Percentiles rank a stretch among this genome's conserved stretches.
These are phyloP conservation scores for Penicillium sp. DNA, from an alignment of 2,329 filamentous ascomycete species.

Conservation along the genomic window DNA sequence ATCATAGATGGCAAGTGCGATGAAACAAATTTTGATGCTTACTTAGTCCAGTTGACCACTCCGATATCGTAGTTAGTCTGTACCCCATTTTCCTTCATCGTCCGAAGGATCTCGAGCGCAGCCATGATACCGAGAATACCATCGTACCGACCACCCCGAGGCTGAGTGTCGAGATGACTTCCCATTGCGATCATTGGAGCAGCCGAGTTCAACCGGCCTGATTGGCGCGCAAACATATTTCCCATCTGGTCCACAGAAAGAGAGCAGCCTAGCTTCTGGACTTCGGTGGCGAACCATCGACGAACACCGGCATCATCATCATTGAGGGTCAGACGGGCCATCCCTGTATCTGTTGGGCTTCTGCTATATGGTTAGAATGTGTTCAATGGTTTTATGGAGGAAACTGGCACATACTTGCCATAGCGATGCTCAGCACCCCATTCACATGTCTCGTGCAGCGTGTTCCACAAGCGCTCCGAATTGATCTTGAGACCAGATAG, in stretches of 20 bases:
- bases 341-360: constrained; percentile 49
- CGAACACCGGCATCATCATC: constrained; percentile 65
- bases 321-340: constrained; percentile 68
- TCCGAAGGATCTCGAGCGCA: constrained; percentile 66
- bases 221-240: constrained; percentile 31
- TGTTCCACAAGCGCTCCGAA: constrained; percentile 27
- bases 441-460: constrained; percentile 33
- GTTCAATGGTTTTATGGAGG: background rate
- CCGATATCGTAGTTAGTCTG: constrained; percentile 66
- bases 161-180: constrained; percentile 34
- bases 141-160: constrained; percentile 57
- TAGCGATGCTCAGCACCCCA: constrained; percentile 32
- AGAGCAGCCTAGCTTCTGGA: constrained; percentile 59
- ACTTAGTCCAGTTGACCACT: constrained; percentile 57
- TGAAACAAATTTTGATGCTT: constrained; percentile 50
- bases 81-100: constrained; percentile 63
- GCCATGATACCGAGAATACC: constrained; percentile 70
- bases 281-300: constrained; percentile 66
- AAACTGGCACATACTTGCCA: constrained; percentile 24
- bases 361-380: constrained; percentile 7
- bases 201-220: constrained; percentile 16
- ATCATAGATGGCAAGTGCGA: background rate
- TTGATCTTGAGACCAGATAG: constrained; percentile 30
- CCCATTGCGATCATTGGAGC: constrained; percentile 49
- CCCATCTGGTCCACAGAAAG: constrained; percentile 64